These are phyloP conservation scores for Sugiyamaella marilandica DNA, from an alignment of 805 yeast genomes.

Conservation along the genomic window DNA sequence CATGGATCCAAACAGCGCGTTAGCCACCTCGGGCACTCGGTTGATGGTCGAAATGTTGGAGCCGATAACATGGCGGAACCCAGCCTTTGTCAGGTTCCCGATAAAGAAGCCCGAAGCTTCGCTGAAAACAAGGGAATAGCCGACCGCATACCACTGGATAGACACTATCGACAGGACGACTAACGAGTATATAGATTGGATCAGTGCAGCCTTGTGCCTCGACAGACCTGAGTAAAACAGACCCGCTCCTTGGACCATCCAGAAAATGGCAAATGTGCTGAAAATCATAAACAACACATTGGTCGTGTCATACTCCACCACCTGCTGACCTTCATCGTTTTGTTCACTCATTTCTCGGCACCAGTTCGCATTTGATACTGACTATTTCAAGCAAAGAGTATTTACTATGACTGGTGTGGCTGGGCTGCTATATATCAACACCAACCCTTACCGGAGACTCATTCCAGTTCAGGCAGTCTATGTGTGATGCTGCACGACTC, in stretches of 20 bases:
- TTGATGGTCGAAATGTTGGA: constrained; percentile 34
- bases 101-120: constrained; percentile 39
- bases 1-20: constrained; percentile 60
- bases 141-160: constrained; percentile 63
- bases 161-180: constrained; percentile 55
- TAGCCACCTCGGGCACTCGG: constrained; percentile 40
- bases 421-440: too few relatives aligned
- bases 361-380: too few relatives aligned
- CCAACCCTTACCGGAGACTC: too few relatives aligned
- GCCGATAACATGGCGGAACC: constrained; percentile 50
- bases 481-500: too few relatives aligned
- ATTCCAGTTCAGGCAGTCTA: too few relatives aligned
- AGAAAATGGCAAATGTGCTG: constrained; percentile 21
- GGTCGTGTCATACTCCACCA: constrained; percentile 7
- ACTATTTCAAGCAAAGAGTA: too few relatives aligned
- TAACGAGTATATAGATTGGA: constrained; percentile 58
- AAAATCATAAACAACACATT: constrained; percentile 20
- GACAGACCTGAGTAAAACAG: constrained; percentile 63
- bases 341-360: neutral
- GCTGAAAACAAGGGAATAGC: constrained; percentile 56
- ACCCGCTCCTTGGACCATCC: constrained; percentile 39
- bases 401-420: too few relatives aligned
- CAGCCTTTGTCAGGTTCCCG: constrained; percentile 52
- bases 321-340: constrained; percentile 1
- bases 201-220: constrained; percentile 61